Evolutionary conservation across 306 rosid species (phyloP), one percentile per base, ranked within the genome.

Genomic region (Inga laurina): DNA sequence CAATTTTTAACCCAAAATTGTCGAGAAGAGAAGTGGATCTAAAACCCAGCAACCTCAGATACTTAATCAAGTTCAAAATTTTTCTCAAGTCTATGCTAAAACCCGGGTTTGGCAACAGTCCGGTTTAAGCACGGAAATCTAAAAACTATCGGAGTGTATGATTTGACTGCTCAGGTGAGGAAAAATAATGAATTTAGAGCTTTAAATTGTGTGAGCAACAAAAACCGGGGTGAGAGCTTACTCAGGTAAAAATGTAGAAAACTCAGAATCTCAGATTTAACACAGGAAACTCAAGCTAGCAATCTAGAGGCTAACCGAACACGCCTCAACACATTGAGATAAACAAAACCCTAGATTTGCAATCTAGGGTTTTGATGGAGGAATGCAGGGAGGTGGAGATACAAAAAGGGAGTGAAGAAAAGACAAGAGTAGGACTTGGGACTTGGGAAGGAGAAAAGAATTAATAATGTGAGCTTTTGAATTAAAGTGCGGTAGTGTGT

Each of bases 361-460:
- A 92, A 90, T 91, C 97, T 92, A 92, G 98, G 97, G 98, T 91
- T 94, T 96, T 87, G 94, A 87, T 68, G 74, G 85, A 86, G 68
- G 72, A 93, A 88, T 79, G 87, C 85, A 84, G 95, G 21, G 77
- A 84, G 84, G 83, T 67, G 86, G 78, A 74, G 82, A 73, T 83
- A 86, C 32, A 56, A 39, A 73, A 79, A 84, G 77, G 54, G 70
- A 52, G 43, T 46, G 46, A 24, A 52, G 78, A 73, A 67, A 86
- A 75, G 84, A 79, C 80, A 75, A 77, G 82, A 45, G 88, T 27
- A 84, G 34, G 82, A 84, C 84, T 79, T 70, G 86, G 82, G 69
- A 78, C 35, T 69, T 67, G 90, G 43, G 82, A 79, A 52, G 74
- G 76, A 51, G 30, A 65, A 45, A 46, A 56, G 18, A 10, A 61